Evolutionary conservation across 768 basidiomycete species (phyloP).

Genomic region (Leccinum incarnatum): DNA sequence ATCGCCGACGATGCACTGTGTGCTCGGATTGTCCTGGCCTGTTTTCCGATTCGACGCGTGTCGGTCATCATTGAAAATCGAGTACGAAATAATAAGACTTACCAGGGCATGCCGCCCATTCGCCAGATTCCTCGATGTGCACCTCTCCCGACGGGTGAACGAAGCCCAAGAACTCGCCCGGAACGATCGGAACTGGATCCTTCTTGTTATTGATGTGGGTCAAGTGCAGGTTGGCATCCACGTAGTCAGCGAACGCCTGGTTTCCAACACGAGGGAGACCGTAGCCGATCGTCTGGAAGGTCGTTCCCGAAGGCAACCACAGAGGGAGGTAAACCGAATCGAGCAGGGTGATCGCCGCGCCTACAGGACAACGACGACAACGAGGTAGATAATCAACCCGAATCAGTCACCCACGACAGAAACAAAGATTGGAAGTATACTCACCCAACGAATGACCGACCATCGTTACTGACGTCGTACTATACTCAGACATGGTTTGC

Average conservation of each 20-base stretch:
- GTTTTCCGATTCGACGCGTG: not conserved
- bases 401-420: not conserved
- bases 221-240: slow-evolving; percentile 38
- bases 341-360: slow-evolving; percentile 35
- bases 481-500: slow-evolving; percentile 35
- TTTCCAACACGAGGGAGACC: not conserved
- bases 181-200: slow-evolving; percentile 38
- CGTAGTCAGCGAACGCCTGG: not conserved
- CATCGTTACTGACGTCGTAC: slow-evolving; percentile 38
- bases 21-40: slow-evolving; percentile 57
- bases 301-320: not conserved
- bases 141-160: slow-evolving; percentile 41
- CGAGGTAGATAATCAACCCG: not conserved
- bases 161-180: slow-evolving; percentile 38
- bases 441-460: slow-evolving; percentile 45
- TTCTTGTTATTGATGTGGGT: slow-evolving; percentile 55
- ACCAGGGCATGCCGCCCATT: slow-evolving; percentile 59
- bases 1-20: slow-evolving; percentile 24
- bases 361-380: slow-evolving; percentile 9
- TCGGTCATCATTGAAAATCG: not conserved
- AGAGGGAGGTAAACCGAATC: not conserved
- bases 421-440: not conserved
- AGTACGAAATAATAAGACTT: not conserved
- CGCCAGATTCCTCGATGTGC: slow-evolving; percentile 42
- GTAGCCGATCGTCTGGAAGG: slow-evolving; percentile 22